These are phyloP conservation scores for Talaromyces nanjingensis DNA, from an alignment of 495 filamentous ascomycete genomes.

Conservation along the genomic window DNA sequence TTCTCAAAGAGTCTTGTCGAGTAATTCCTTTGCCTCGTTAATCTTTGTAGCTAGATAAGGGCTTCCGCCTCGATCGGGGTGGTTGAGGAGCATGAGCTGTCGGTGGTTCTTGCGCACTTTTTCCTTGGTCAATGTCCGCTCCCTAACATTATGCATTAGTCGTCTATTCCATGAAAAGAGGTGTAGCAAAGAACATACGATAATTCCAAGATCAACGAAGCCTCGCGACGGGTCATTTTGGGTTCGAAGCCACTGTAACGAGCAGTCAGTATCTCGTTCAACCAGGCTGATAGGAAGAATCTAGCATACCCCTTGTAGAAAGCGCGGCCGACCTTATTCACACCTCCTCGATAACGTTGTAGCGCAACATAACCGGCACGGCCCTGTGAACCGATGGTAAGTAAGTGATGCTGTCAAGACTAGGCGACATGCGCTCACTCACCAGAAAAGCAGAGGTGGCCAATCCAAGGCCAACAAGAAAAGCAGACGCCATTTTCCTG, in stretches of 20 bases:
- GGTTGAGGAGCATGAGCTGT: slow-evolving; percentile 94
- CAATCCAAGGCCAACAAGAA: slow-evolving; percentile 74
- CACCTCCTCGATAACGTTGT: slow-evolving; percentile 70
- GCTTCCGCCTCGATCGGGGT: slow-evolving; percentile 94
- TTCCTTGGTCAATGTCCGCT: slow-evolving; percentile 78
- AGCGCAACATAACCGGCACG: slow-evolving; percentile 86
- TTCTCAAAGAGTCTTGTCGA: slow-evolving; percentile 58
- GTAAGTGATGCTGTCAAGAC: not conserved
- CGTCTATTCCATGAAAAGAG: not conserved
- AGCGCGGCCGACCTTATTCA: slow-evolving; percentile 72
- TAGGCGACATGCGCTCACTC: slow-evolving; percentile 18
- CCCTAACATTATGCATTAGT: slow-evolving; percentile 41
- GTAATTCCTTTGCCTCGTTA: slow-evolving; percentile 94
- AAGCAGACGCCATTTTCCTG: slow-evolving; percentile 58
- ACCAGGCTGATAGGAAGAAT: not conserved
- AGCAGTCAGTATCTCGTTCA: not conserved
- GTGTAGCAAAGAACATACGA: slow-evolving; percentile 50
- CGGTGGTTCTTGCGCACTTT: slow-evolving; percentile 94
- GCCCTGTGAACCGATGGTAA: slow-evolving; percentile 46
- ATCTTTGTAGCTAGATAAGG: slow-evolving; percentile 96
- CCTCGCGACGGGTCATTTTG: slow-evolving; percentile 87
- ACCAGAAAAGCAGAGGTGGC: slow-evolving; percentile 73
- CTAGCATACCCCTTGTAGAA: slow-evolving; percentile 79
- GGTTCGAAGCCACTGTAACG: slow-evolving; percentile 70
- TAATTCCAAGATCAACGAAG: slow-evolving; percentile 82